phyloP scores from a whole-genome alignment of 75 land plant species.

The Picea sitchensis region DNA sequence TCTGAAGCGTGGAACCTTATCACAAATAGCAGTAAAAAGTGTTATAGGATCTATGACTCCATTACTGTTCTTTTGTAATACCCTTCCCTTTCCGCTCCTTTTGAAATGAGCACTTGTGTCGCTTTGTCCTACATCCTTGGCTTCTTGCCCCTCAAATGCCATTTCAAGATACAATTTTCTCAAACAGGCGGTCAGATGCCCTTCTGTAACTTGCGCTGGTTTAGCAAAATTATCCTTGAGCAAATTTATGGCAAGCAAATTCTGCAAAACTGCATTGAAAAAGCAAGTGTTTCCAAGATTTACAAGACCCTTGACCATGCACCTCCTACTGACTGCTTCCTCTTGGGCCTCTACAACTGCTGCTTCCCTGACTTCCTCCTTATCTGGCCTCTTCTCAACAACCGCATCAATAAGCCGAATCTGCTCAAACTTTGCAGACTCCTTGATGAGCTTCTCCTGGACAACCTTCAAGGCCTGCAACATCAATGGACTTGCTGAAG shows the following conservation, averaged over 20 bases:
- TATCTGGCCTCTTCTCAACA: not conserved
- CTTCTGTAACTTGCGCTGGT: conserved; percentile 22
- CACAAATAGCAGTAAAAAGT: conserved; percentile 41
- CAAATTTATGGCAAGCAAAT: conserved; percentile 28
- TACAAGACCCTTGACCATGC: conserved; percentile 32
- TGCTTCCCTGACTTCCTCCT: conserved; percentile 2
- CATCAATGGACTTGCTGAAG: not conserved
- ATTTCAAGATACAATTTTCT: conserved; percentile 26
- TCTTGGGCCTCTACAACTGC: not conserved
- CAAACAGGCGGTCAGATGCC: conserved; percentile 24
- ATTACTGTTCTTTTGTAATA: not conserved
- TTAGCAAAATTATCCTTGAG: conserved; percentile 33
- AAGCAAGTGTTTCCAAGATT: conserved; percentile 55
- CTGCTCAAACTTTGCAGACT: conserved; percentile 2
- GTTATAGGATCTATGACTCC: conserved; percentile 17
- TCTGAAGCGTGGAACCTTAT: conserved; percentile 39
- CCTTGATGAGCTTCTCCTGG: conserved; percentile 20
- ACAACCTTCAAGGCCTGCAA: conserved; percentile 17
- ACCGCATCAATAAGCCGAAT: not conserved
- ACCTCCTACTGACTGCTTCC: conserved; percentile 8
- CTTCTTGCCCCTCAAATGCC: not conserved
- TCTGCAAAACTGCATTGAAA: conserved; percentile 56
- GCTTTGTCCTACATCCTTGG: conserved; percentile 14
- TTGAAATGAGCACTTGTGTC: conserved; percentile 6
- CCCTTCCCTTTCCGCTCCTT: not conserved